These are phyloP conservation scores for Pterocarpus santalinus DNA, from an alignment of 306 rosid species.

Conservation along the genomic window DNA sequence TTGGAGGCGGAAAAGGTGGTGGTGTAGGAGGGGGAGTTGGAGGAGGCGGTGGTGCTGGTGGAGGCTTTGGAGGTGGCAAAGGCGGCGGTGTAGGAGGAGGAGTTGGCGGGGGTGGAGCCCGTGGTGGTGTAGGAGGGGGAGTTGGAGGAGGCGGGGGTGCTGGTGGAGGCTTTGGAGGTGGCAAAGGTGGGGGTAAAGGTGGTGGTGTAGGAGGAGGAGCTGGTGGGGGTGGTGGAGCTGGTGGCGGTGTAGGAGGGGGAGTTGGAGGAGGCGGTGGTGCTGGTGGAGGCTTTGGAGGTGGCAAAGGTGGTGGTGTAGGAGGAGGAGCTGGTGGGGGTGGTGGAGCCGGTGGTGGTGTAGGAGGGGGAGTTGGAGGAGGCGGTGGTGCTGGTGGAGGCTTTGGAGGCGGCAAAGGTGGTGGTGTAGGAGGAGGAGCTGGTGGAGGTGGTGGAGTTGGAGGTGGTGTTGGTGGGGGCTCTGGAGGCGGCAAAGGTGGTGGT, in stretches of 20 bases:
- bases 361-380: not conserved
- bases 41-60: not conserved
- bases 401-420: not conserved
- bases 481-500: constrained; percentile 23
- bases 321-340: not conserved
- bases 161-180: constrained; percentile 1
- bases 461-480: constrained; percentile 18
- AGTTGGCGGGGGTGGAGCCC: not conserved
- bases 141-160: constrained; percentile 16
- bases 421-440: not conserved
- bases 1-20: not conserved
- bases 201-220: not conserved
- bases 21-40: constrained; percentile 26
- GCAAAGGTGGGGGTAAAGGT: not conserved
- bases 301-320: constrained; percentile 26
- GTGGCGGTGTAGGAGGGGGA: not conserved
- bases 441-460: not conserved
- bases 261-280: not conserved
- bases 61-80: not conserved
- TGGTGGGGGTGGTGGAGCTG: not conserved
- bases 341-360: not conserved
- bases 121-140: constrained; percentile 6
- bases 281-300: not conserved
- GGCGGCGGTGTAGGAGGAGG: constrained; percentile 25
- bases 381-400: constrained; percentile 6